Evolutionary conservation across 2,329 filamentous ascomycete genomes (phyloP), one percentile per base, ranked within the genome.

Genomic region (Cadophora luteo-olivacea): DNA sequence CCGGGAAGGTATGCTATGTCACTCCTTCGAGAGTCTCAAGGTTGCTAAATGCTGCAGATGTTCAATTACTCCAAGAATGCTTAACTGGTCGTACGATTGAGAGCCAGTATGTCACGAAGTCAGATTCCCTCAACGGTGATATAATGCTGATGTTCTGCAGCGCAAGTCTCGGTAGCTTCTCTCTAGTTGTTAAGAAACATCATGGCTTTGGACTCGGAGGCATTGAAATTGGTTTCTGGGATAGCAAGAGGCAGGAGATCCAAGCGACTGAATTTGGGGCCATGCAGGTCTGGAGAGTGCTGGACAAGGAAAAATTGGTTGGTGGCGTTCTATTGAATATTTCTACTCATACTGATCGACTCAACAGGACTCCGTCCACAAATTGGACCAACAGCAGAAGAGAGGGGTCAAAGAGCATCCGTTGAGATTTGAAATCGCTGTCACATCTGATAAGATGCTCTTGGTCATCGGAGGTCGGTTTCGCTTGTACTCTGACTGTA

Each of bases 351-450:
- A 61, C 41, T 61, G 38, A 61, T 16, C 12, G 12, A 24, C n/a
- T n/a, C 38, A 2, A 32, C 6, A 61, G 58, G 58, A 61, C 41
- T 61, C 32, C 25, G 48, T 63, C 19, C 48, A 51, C 24, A 24
- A 63, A 54, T 8, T n/a, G 6, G 61, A 63, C 25, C 19, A 51
- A 52, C 45, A 51, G 25, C 45, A 54, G n/a, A 51, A 54, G 49
- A 48, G 48, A n/a, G 48, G 48, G 41, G 29, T 54, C n/a, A 63
- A 63, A 52, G 62, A 65, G 16, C 62, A 65, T 51, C 33, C 51
- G 32, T 33, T 54, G 7, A 38, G 62, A 48, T 65, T 65, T 48
- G 51, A 65, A 32, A 55, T 65, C n/a, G 51, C 49, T 3, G 49
- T 57, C 8, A 51, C 19, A 24, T 65, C 51, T 29, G 38, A 57